These are phyloP conservation scores for Aspergillus felis DNA, from an alignment of 2,329 filamentous ascomycete species.

Conservation along the genomic window DNA sequence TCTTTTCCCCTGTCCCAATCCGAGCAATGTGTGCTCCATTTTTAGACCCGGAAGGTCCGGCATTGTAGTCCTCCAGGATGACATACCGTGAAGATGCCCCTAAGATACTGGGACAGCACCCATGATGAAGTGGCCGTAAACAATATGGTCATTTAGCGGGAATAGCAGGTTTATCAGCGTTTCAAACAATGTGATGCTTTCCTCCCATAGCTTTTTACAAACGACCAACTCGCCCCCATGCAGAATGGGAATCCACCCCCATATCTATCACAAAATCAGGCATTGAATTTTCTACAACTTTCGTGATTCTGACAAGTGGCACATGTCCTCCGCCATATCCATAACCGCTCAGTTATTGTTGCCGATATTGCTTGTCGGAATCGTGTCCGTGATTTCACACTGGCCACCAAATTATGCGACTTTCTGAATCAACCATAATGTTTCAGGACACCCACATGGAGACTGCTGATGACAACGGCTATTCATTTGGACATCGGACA, in stretches of 20 bases:
- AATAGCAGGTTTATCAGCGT: conserved; percentile 19
- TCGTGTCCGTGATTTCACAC: conserved; percentile 23
- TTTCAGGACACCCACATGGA: conserved; percentile 22
- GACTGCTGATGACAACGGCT: conserved; percentile 23
- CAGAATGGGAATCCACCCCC: conserved; percentile 23
- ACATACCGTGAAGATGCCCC: conserved; percentile 15
- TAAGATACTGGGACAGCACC: conserved; percentile 12
- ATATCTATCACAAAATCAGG: conserved; percentile 16
- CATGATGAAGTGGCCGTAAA: conserved; percentile 16
- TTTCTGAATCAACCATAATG: conserved; percentile 25
- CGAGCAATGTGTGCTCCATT: too few species aligned
- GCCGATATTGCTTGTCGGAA: conserved; percentile 27
- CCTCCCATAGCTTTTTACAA: conserved; percentile 12
- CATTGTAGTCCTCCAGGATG: conserved; percentile 11
- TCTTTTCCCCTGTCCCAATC: too few species aligned
- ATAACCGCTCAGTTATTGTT: conserved; percentile 24
- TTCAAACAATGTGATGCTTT: conserved; percentile 13
- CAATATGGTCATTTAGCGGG: conserved; percentile 10
- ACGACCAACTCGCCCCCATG: conserved; percentile 19
- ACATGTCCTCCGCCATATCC: conserved; percentile 19
- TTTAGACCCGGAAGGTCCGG: conserved; percentile 1
- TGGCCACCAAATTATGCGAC: conserved; percentile 26
- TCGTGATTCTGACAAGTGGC: conserved; percentile 23
- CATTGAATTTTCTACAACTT: conserved; percentile 16
- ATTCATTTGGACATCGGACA: conserved; percentile 27